Percentiles rank a stretch among this genome's conserved stretches.
Evolutionary conservation across 768 basidiomycete genomes (phyloP).

Genomic region (Myochromella boudieri): DNA sequence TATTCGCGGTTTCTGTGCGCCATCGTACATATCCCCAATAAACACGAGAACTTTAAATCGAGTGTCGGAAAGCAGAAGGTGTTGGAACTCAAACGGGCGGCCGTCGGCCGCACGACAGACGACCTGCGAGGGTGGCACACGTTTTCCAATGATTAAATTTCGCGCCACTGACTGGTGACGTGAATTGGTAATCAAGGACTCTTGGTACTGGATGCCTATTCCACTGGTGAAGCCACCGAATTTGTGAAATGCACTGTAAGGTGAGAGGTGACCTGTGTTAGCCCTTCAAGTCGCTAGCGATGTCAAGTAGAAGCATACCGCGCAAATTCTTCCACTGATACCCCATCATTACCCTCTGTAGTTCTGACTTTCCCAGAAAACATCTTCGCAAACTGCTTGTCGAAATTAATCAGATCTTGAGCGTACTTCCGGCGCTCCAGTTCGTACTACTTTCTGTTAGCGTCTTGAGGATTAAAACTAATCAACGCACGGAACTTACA

Average conservation of each 20-base stretch:
- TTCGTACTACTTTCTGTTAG: conserved; percentile 51
- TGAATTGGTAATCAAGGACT: conserved; percentile 43
- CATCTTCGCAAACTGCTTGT: conserved; percentile 61
- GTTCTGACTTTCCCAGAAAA: conserved; percentile 69
- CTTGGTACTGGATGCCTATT: conserved; percentile 51
- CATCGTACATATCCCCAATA: conserved; percentile 40
- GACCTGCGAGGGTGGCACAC: conserved; percentile 48
- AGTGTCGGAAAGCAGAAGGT: conserved; percentile 48
- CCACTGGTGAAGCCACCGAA: conserved; percentile 58
- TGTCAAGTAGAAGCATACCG: conserved; percentile 24
- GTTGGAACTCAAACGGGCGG: conserved; percentile 52
- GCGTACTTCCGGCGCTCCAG: conserved; percentile 67
- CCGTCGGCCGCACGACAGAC: conserved; percentile 51
- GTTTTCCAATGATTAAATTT: conserved; percentile 49
- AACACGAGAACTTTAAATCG: conserved; percentile 60
- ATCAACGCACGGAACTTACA: conserved; percentile 28
- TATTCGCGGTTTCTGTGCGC: conserved; percentile 27
- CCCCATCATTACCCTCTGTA: conserved; percentile 42
- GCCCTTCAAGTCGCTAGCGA: background rate
- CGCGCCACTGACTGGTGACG: conserved; percentile 36
- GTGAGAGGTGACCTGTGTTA: background rate
- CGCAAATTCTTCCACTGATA: conserved; percentile 54
- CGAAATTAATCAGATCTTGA: conserved; percentile 71
- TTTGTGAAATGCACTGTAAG: conserved; percentile 44
- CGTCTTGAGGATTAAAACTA: background rate